Base-by-base conservation (phyloP, 805 yeast genomes). In the Pichia cephalocereana region DNA sequence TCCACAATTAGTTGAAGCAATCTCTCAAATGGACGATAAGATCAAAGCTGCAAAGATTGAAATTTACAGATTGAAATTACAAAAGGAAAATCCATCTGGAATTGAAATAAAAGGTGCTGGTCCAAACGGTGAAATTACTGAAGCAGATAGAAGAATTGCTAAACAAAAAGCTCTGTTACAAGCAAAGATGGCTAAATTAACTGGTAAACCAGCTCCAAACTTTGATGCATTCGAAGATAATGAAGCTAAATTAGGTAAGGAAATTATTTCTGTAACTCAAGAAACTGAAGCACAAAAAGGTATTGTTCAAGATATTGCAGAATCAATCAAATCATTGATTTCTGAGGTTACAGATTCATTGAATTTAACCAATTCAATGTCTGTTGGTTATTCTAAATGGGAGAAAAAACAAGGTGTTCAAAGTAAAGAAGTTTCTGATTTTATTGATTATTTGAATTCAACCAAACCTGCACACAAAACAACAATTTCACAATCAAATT, bases 121-220 rank as follows among this genome's bases (percentile, higher is more conserved):
- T 8, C 83, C 88, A 43, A 80, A 83, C 58, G 97, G 97, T 31
- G 79, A 80, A 51, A 77, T 88, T 9, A 90, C 97, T 3, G 96
- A 86, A 27, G 67, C 79, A 14, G 97, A 90, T 61, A 76, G 85
- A 51, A 77, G 85, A 53, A 84, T 85, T 57, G 93, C 91, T 38
- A 82, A 77, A 56, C 82, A 86, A 40, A 83, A 85, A 60, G 95
- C 91, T 39, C 68, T 81, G 48, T 71, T 93, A 56, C 80, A 82
- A 53, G 86, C 90, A 45, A 77, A 96, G 56, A 89, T 91, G 95
- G 95, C 96, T 30, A 87, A 91, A 4, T 75, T 91, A 58, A 90
- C 97, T 0, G 96, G 96, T 7, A 83, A 81, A 58, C 70, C 77
- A 8, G 68, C 72, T 3, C 66, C 73, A 8, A 68, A 68, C 32